These are phyloP conservation scores for Platismatia glauca DNA, from an alignment of 495 filamentous ascomycete species.

Conservation along the genomic window DNA sequence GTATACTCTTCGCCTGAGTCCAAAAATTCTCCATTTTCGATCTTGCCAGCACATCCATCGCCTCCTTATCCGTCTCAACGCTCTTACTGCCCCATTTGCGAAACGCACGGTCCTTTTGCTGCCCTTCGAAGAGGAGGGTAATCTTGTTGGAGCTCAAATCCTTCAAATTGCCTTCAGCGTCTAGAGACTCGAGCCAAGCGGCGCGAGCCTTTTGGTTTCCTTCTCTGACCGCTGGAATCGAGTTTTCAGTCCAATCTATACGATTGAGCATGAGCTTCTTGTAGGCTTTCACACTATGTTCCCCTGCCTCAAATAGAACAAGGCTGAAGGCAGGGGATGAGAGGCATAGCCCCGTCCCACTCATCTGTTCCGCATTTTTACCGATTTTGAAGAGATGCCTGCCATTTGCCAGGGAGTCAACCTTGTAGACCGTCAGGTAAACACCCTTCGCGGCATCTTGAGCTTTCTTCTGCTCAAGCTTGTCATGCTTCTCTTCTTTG, in stretches of 20 bases:
- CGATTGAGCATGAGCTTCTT: conserved; percentile 86
- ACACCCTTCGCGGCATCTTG: conserved; percentile 83
- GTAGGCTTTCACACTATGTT: conserved; percentile 69
- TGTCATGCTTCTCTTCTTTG: conserved; percentile 82
- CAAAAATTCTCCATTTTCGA: conserved; percentile 93
- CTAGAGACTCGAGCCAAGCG: conserved; percentile 66
- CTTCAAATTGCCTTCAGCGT: conserved; percentile 69
- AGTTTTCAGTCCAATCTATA: conserved; percentile 89
- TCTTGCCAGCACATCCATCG: conserved; percentile 67
- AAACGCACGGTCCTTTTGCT: conserved; percentile 67
- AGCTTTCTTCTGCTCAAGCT: conserved; percentile 72
- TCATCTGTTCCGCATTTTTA: conserved; percentile 82
- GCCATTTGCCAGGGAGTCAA: conserved; percentile 78
- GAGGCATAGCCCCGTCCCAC: conserved; percentile 77
- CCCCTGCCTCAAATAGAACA: conserved; percentile 85
- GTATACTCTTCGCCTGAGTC: conserved; percentile 75
- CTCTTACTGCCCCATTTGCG: conserved; percentile 76
- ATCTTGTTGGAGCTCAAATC: conserved; percentile 75
- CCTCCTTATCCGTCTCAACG: conserved; percentile 81
- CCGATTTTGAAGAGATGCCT: conserved; percentile 88
- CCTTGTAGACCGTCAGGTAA: conserved; percentile 74
- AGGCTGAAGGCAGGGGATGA: conserved; percentile 81
- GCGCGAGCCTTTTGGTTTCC: conserved; percentile 52
- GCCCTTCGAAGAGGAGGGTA: conserved; percentile 76
- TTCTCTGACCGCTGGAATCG: conserved; percentile 52